Percentiles rank a stretch among this genome's conserved stretches.
Conservation (phyloP, 352 stramenopile genomes). For the Globisporangium yorkense region DNA sequence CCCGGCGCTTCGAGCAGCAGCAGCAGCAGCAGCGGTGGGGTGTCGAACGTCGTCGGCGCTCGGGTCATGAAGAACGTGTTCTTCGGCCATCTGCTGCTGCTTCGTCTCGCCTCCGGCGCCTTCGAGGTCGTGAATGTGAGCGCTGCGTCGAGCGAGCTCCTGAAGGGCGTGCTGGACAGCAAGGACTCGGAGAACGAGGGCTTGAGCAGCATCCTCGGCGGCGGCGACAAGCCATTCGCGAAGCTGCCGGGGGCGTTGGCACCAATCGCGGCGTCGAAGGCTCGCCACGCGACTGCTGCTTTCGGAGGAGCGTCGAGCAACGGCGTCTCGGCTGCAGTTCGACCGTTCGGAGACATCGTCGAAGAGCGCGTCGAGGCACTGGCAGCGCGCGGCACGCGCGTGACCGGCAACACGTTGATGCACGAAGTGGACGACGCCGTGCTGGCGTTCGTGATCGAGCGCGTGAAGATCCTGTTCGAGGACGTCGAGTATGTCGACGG, state of each 20-base stretch:
- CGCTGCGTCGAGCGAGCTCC: conserved; percentile 57
- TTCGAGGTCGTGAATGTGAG: conserved; percentile 83
- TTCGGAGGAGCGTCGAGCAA: conserved; percentile 2
- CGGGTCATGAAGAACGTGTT: conserved; percentile 71
- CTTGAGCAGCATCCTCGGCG: conserved; percentile 2
- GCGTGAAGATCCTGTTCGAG: conserved; percentile 36
- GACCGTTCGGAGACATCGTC: conserved; percentile 51
- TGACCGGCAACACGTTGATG: conserved; percentile 58
- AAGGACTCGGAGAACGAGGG: conserved; percentile 10
- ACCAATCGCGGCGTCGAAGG: conserved; percentile 32
- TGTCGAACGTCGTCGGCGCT: conserved; percentile 56
- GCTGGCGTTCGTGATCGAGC: conserved; percentile 69
- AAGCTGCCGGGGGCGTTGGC: conserved; percentile 47
- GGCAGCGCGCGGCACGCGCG: conserved; percentile 46
- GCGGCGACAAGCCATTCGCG: conserved; percentile 19
- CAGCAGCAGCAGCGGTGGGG: not conserved
- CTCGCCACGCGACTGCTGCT: conserved; percentile 14
- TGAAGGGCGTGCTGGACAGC: conserved; percentile 51
- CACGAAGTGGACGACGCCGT: conserved; percentile 62
- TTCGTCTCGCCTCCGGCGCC: conserved; percentile 59
- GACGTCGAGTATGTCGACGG: conserved; percentile 75
- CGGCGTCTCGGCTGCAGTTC: conserved; percentile 21
- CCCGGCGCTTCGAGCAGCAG: not conserved
- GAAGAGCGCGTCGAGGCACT: conserved; percentile 55
- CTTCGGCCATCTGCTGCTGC: conserved; percentile 66